Evolutionary conservation across 176 grass and related monocot species (phyloP).

Genomic region (Avena insularis): DNA sequence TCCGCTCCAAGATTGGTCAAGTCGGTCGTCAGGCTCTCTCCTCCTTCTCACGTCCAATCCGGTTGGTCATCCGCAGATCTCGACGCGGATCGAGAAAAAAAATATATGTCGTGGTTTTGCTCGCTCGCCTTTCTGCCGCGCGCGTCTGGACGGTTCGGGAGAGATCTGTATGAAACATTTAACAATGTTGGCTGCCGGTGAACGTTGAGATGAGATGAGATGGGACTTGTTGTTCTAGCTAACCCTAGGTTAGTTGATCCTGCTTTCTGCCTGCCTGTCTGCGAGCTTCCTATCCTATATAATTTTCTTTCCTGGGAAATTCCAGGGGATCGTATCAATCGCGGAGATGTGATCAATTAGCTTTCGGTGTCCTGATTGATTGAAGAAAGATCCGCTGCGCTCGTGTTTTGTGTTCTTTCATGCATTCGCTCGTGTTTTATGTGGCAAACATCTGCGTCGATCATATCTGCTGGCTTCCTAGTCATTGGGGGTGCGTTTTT

Average conservation of each 20-base stretch:
- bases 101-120: background rate
- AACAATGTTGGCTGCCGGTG: background rate
- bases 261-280: background rate
- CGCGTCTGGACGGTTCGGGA: background rate
- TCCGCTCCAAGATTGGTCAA: constrained; percentile 36
- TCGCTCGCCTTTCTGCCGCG: constrained; percentile 18
- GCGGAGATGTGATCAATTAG: background rate
- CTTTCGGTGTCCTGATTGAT: constrained; percentile 7
- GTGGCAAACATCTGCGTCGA: background rate
- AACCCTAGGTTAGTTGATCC: background rate
- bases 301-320: background rate
- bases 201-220: background rate
- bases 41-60: background rate
- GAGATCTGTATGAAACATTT: background rate
- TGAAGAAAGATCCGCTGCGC: background rate
- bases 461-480: background rate
- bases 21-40: constrained; percentile 1
- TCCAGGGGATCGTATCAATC: background rate
- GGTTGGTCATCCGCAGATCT: constrained; percentile 34
- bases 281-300: background rate
- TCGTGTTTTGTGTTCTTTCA: background rate
- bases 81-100: background rate
- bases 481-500: background rate
- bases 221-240: constrained; percentile 13
- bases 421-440: background rate